A percentile compares a stretch with the other conserved stretches of the same genome.
phyloP scores from a whole-genome alignment of 2,329 filamentous ascomycete genomes.

The Tolypocladium tundrense region DNA sequence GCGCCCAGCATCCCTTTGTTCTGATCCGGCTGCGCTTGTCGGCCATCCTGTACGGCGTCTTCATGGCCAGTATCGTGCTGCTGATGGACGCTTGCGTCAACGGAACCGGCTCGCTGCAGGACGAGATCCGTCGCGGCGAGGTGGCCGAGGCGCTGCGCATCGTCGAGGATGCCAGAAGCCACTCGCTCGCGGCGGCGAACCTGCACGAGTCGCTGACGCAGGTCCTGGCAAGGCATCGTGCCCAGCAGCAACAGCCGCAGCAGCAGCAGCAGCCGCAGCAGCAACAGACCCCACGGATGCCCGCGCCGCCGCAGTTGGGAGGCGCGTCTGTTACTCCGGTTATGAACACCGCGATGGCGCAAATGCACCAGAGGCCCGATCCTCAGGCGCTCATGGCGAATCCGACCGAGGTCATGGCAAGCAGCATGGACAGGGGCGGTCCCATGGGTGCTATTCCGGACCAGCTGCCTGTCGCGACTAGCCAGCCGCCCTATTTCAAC shows the following conservation, averaged over 20 bases:
- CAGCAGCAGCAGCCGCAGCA: background rate
- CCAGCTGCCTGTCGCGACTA: background rate
- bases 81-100: background rate
- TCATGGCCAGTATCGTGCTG: background rate
- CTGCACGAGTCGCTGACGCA: background rate
- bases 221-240: background rate
- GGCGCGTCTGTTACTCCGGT: background rate
- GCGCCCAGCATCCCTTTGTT: background rate
- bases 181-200: background rate
- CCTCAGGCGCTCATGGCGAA: background rate
- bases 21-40: background rate
- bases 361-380: background rate
- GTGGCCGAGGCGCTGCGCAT: background rate
- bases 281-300: background rate
- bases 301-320: background rate
- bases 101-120: background rate
- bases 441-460: background rate
- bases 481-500: background rate
- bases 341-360: background rate
- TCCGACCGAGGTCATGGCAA: background rate
- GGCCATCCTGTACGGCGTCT: background rate
- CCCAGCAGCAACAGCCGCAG: background rate
- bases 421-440: background rate
- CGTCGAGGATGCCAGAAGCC: background rate
- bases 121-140: background rate